Evolutionary conservation across 73 alveolate genomes (phyloP).

Genomic region (Urostyla sp.): DNA sequence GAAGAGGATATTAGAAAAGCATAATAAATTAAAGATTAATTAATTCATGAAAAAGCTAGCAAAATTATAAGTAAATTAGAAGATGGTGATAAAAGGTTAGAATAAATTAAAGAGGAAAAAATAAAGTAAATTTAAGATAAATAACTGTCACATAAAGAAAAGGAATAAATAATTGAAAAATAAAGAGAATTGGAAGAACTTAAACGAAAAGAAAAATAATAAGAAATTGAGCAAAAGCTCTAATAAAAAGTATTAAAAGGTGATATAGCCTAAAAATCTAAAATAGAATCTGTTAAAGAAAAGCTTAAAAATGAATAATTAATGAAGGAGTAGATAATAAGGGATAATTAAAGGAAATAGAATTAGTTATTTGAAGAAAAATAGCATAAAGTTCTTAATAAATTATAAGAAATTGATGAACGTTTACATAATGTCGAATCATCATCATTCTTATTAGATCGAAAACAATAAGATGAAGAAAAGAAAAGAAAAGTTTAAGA

Average conservation of each 20-base stretch:
- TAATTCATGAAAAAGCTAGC: background rate
- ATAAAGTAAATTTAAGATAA: background rate
- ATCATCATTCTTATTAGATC: constrained; percentile 2
- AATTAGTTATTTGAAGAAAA: background rate
- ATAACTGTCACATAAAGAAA: constrained; percentile 12
- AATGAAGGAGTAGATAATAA: constrained; percentile 1
- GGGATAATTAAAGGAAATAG: background rate
- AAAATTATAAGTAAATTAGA: background rate
- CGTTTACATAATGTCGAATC: constrained; percentile 1
- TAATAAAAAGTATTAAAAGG: constrained; percentile 17
- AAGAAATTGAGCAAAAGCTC: background rate
- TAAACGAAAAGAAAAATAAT: background rate
- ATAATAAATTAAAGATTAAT: background rate
- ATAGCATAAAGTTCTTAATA: constrained; percentile 13
- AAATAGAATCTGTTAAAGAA: constrained; percentile 14
- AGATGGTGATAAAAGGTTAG: constrained; percentile 16
- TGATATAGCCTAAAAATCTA: constrained; percentile 2
- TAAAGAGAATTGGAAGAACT: background rate
- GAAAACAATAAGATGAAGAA: constrained; percentile 28
- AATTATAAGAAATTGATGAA: constrained; percentile 9
- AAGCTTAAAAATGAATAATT: constrained; percentile 9
- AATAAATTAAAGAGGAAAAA: constrained; percentile 26
- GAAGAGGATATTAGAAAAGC: too few relatives aligned
- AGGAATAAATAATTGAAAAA: background rate
- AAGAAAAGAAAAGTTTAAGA: constrained; percentile 15